Evolutionary conservation across 1,139 yeast genomes (phyloP).

Genomic region (Candida sanyaensis): DNA sequence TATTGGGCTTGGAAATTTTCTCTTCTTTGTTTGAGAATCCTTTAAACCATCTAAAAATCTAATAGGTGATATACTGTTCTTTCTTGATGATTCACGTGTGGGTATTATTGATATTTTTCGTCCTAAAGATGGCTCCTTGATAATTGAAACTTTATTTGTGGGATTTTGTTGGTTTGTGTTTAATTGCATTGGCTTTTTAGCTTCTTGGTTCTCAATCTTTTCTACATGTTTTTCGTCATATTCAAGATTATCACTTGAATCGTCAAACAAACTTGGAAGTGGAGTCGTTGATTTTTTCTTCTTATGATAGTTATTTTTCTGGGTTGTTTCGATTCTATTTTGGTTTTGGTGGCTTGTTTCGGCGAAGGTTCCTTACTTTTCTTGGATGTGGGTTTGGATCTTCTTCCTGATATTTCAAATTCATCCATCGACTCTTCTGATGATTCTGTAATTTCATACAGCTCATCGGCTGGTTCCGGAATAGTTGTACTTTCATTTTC

Average conservation of each 20-base stretch:
- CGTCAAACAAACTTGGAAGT: conserved; percentile 7
- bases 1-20: conserved; percentile 11
- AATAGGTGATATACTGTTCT: conserved; percentile 7
- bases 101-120: neutral
- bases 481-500: neutral
- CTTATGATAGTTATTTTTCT: conserved; percentile 7
- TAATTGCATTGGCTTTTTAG: conserved; percentile 7
- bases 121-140: neutral
- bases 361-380: conserved; percentile 1
- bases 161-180: neutral
- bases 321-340: conserved; percentile 5
- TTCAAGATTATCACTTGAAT: conserved; percentile 10
- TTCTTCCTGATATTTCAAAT: neutral
- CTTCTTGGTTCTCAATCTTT: conserved; percentile 10
- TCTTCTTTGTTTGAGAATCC: conserved; percentile 2
- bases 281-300: neutral
- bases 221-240: conserved; percentile 13
- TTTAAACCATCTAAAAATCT: conserved; percentile 6
- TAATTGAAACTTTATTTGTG: neutral
- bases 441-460: conserved; percentile 2
- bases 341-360: neutral
- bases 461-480: conserved; percentile 3
- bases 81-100: neutral
- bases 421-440: neutral
- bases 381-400: neutral